Conservation (phyloP, 129 eudicot genomes). For the Logfia minima region DNA sequence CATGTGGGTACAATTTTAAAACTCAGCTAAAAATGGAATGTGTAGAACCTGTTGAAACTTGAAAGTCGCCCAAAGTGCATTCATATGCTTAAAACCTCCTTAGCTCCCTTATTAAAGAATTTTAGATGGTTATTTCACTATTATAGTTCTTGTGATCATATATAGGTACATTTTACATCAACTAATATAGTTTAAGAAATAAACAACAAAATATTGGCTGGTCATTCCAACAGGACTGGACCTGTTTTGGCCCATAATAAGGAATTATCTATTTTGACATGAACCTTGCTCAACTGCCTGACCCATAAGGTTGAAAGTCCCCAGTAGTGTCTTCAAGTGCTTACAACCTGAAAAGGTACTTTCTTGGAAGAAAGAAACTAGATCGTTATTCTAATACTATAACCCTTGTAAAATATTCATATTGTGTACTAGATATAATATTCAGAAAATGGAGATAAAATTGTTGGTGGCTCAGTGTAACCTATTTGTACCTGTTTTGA, state of each 20-base stretch:
- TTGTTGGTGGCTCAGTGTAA: not conserved
- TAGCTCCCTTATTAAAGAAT: no score
- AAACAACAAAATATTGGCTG: no score
- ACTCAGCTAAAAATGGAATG: not conserved
- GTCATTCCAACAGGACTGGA: not conserved
- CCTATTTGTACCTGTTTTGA: not conserved
- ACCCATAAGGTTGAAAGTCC: not conserved
- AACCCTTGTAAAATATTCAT: no score
- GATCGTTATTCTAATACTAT: not conserved
- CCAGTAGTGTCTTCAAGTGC: not conserved
- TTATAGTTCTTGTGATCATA: not conserved
- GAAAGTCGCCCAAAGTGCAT: not conserved
- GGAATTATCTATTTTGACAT: not conserved
- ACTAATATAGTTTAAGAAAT: no score
- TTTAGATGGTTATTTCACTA: not conserved
- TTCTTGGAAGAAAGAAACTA: not conserved
- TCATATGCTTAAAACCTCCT: not conserved
- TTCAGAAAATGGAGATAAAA: not conserved
- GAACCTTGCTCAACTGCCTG: not conserved
- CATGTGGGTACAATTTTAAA: not conserved
- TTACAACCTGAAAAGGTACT: not conserved
- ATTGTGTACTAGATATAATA: not conserved
- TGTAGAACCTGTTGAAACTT: not conserved
- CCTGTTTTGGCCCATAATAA: not conserved
- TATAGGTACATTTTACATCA: no score